These are phyloP conservation scores for Exsudoporus floridanus DNA, from an alignment of 1,284 basidiomycete species.

Conservation along the genomic window DNA sequence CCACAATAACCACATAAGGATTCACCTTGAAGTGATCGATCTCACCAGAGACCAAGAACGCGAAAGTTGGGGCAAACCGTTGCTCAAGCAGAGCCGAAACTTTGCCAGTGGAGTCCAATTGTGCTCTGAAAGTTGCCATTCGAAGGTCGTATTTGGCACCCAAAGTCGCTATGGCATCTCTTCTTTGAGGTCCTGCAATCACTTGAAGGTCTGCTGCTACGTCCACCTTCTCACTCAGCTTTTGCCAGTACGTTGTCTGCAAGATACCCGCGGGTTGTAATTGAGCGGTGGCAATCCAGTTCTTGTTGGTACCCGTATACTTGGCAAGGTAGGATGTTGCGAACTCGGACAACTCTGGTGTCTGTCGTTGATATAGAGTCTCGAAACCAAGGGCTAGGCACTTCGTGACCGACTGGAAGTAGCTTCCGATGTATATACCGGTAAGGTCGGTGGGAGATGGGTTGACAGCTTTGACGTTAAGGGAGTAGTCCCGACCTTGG, in stretches of 20 bases:
- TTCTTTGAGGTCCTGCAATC: conserved; percentile 72
- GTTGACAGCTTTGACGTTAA: conserved; percentile 92
- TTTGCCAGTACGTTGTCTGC: conserved; percentile 96
- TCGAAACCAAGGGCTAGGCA: conserved; percentile 91
- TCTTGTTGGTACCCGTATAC: conserved; percentile 70
- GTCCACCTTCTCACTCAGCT: conserved; percentile 94
- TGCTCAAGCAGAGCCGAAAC: conserved; percentile 95
- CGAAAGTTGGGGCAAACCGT: conserved; percentile 91
- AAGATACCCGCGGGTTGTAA: conserved; percentile 85
- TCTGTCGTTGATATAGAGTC: conserved; percentile 81
- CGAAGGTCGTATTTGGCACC: conserved; percentile 97
- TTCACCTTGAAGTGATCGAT: conserved; percentile 96
- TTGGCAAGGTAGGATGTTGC: conserved; percentile 88
- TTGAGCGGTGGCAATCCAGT: conserved; percentile 93
- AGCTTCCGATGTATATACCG: conserved; percentile 94
- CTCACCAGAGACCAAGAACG: conserved; percentile 93
- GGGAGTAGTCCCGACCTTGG: conserved; percentile 83
- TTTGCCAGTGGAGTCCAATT: conserved; percentile 91
- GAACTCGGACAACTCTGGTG: conserved; percentile 72
- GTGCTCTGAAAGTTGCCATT: conserved; percentile 89
- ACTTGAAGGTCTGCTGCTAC: conserved; percentile 94
- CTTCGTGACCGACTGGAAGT: conserved; percentile 94
- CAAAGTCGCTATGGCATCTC: conserved; percentile 90
- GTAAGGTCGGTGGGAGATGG: conserved; percentile 85
- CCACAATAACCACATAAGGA: conserved; percentile 1